Percentiles rank a stretch among this genome's conserved stretches.
Evolutionary conservation across 768 basidiomycete species (phyloP).

Genomic region (Mycena sanguinolenta): DNA sequence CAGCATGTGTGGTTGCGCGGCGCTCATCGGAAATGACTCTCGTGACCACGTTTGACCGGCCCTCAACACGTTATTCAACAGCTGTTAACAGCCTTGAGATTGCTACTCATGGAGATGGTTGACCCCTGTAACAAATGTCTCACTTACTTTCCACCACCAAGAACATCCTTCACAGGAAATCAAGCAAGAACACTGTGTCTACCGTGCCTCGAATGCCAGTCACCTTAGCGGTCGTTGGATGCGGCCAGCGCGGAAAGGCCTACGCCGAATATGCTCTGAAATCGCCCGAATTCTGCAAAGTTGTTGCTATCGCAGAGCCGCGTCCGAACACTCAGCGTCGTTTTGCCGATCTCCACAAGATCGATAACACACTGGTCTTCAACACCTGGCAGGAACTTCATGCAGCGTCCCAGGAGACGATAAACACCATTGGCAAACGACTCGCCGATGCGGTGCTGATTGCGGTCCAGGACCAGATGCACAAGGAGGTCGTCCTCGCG

Average conservation of each 20-base stretch:
- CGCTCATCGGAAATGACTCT: too few relatives aligned
- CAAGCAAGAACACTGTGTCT: constrained; percentile 23
- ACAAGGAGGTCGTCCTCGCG: constrained; percentile 78
- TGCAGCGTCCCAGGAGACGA: constrained; percentile 74
- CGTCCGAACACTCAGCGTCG: constrained; percentile 71
- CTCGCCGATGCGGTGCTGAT: constrained; percentile 88
- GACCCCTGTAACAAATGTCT: constrained; percentile 24
- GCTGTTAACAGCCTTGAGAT: not conserved
- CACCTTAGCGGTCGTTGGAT: constrained; percentile 84
- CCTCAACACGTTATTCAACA: not conserved
- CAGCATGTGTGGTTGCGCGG: too few relatives aligned
- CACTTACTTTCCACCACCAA: constrained; percentile 37
- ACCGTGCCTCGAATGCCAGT: constrained; percentile 53
- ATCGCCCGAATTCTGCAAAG: constrained; percentile 74
- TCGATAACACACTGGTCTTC: constrained; percentile 82
- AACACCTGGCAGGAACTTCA: constrained; percentile 78
- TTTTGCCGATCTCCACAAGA: constrained; percentile 68
- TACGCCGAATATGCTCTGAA: constrained; percentile 75
- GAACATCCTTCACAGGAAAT: constrained; percentile 33
- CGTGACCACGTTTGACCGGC: constrained; percentile 5
- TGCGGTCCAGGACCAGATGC: constrained; percentile 85
- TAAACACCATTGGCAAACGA: constrained; percentile 73
- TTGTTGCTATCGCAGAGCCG: constrained; percentile 91
- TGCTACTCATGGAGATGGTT: constrained; percentile 4
- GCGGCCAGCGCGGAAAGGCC: constrained; percentile 83